These are phyloP conservation scores for Carpinus viminea DNA, from an alignment of 306 rosid species.

Conservation along the genomic window DNA sequence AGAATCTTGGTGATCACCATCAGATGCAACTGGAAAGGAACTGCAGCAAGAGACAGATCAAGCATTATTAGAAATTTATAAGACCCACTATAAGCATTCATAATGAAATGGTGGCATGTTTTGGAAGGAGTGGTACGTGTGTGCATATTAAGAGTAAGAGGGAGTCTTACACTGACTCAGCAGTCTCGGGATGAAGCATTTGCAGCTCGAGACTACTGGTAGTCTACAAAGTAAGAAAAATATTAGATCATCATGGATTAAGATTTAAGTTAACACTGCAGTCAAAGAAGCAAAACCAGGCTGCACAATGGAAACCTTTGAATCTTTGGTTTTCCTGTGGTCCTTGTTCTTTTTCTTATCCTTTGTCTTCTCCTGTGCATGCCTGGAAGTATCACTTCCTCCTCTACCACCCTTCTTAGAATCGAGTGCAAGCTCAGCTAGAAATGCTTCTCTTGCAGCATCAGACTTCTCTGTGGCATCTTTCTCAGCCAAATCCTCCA, in stretches of 20 bases:
- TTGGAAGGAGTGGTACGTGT: conserved; percentile 12
- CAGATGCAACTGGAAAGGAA: conserved; percentile 46
- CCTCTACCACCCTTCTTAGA: conserved; percentile 71
- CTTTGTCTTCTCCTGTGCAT: conserved; percentile 68
- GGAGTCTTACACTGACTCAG: conserved; percentile 48
- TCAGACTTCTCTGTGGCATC: conserved; percentile 94
- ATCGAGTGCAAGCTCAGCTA: conserved; percentile 96
- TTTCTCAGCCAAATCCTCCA: conserved; percentile 96
- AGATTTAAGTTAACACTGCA: conserved; percentile 25
- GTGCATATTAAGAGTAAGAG: conserved; percentile 18
- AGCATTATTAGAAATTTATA: conserved; percentile 15
- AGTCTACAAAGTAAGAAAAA: conserved; percentile 49
- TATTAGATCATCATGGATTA: conserved; percentile 24
- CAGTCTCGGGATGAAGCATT: conserved; percentile 40
- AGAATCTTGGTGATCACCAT: conserved; percentile 56
- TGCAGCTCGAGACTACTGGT: conserved; percentile 45
- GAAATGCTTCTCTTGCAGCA: conserved; percentile 90
- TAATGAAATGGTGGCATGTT: conserved; percentile 15
- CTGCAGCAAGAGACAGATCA: conserved; percentile 54
- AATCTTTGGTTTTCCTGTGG: conserved; percentile 69
- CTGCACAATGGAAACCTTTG: conserved; percentile 58
- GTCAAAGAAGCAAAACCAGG: conserved; percentile 27
- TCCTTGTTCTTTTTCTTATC: conserved; percentile 93
- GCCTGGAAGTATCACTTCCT: conserved; percentile 66
- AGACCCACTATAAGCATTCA: conserved; percentile 19